Percentiles rank a stretch among this genome's conserved stretches.
These are phyloP conservation scores for Cryptosporidium andersoni DNA, from an alignment of 169 alveolate genomes.

Conservation along the genomic window DNA sequence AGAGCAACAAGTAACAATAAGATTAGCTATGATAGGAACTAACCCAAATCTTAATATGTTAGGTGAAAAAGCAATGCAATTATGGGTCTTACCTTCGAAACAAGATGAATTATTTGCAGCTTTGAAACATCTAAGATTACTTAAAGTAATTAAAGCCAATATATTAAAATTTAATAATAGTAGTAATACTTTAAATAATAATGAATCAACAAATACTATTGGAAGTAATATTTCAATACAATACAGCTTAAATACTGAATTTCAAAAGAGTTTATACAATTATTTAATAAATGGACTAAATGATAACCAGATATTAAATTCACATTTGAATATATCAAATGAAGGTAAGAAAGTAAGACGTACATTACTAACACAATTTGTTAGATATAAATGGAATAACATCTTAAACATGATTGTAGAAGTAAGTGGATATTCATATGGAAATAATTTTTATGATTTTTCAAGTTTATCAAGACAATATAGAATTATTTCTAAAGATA, in stretches of 20 bases:
- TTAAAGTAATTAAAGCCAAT: constrained; percentile 41
- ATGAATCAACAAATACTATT: no score
- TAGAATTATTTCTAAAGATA: not conserved
- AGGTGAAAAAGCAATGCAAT: constrained; percentile 44
- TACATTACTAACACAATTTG: constrained; percentile 38
- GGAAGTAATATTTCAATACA: constrained; percentile 28
- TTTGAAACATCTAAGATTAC: constrained; percentile 31
- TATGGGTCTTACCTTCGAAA: constrained; percentile 37
- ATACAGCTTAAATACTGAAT: constrained; percentile 20
- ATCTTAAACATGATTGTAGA: constrained; percentile 52
- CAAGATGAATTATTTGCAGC: constrained; percentile 29
- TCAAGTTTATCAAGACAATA: not conserved
- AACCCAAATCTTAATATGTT: not conserved
- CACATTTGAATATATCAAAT: no score
- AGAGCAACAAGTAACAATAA: constrained; percentile 33
- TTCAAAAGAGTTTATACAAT: constrained; percentile 41
- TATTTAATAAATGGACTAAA: constrained; percentile 12
- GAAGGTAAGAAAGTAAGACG: not conserved
- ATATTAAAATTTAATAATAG: not conserved
- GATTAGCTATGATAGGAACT: constrained; percentile 35
- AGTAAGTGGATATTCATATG: constrained; percentile 16
- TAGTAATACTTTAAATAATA: not conserved
- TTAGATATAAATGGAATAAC: constrained; percentile 40
- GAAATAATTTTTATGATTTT: not conserved
- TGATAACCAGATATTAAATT: not conserved